Evolutionary conservation across 192 early-diverging fungal species (phyloP).

Genomic region (Coemansia sp.): DNA sequence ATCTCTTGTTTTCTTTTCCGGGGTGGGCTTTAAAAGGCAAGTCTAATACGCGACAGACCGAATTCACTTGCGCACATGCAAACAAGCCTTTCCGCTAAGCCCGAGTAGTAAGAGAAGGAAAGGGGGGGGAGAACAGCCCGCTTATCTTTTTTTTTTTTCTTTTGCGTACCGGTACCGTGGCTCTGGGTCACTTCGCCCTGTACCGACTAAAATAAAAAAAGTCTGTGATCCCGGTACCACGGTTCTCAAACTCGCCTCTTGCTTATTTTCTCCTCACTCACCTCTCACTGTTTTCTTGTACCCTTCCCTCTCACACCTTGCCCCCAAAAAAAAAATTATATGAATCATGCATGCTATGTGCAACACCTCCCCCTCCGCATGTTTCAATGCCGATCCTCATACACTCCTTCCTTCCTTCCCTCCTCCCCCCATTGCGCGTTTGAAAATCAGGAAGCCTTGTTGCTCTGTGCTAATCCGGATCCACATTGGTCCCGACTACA

Average conservation of each 20-base stretch:
- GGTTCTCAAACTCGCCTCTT: not conserved
- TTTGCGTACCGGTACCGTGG: not conserved
- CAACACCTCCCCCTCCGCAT: conserved; percentile 2
- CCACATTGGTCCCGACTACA: not conserved
- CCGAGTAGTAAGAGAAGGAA: no score
- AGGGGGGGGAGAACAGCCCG: not conserved
- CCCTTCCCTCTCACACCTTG: not conserved
- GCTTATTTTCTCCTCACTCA: not conserved
- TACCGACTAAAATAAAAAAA: not conserved
- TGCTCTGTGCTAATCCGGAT: not conserved
- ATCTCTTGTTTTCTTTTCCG: not conserved
- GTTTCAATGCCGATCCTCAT: not conserved
- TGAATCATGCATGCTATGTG: conserved; percentile 8
- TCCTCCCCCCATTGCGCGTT: no score
- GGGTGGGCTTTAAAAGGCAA: not conserved
- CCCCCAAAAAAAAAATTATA: no score
- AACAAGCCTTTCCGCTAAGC: no score
- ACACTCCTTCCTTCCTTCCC: not conserved
- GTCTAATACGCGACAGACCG: no score
- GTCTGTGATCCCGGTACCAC: not conserved
- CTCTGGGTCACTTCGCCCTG: not conserved
- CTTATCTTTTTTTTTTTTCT: no score
- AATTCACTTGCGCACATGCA: no score
- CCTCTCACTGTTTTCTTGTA: not conserved
- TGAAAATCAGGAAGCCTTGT: not conserved